Conservation (phyloP, 352 stramenopile species). For the Globisporangium paroecandrum region DNA sequence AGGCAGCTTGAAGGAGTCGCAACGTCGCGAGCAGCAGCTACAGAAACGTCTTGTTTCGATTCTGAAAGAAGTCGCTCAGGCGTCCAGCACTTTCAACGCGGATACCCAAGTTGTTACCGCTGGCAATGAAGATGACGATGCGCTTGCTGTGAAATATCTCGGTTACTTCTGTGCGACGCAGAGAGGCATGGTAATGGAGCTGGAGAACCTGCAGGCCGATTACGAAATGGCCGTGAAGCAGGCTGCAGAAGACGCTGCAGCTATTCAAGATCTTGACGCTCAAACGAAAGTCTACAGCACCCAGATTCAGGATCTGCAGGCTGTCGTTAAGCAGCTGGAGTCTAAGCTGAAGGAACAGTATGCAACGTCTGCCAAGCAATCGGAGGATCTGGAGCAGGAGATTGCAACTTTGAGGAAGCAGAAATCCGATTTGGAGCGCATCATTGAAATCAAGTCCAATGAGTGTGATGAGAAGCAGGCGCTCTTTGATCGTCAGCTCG, state of each 20-base stretch:
- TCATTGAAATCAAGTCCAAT: slow-evolving; percentile 31
- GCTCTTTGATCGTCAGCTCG: slow-evolving; percentile 32
- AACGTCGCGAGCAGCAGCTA: slow-evolving; percentile 42
- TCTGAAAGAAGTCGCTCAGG: slow-evolving; percentile 39
- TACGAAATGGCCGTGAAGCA: slow-evolving; percentile 42
- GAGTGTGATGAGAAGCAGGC: slow-evolving; percentile 42
- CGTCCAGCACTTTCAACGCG: slow-evolving; percentile 21
- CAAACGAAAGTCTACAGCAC: slow-evolving; percentile 38
- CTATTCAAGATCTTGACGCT: slow-evolving; percentile 32
- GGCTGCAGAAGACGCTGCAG: slow-evolving; percentile 28
- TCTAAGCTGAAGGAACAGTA: slow-evolving; percentile 51
- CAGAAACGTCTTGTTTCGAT: slow-evolving; percentile 42
- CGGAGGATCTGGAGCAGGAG: slow-evolving; percentile 46
- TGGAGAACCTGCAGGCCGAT: slow-evolving; percentile 45
- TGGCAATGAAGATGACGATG: slow-evolving; percentile 21
- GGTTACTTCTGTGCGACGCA: slow-evolving; percentile 36
- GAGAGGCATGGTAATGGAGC: slow-evolving; percentile 27
- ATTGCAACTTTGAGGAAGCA: slow-evolving; percentile 38
- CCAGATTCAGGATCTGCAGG: slow-evolving; percentile 48
- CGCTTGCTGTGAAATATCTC: slow-evolving; percentile 30
- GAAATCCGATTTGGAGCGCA: slow-evolving; percentile 34
- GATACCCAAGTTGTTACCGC: slow-evolving; percentile 17
- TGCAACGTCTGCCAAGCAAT: slow-evolving; percentile 33
- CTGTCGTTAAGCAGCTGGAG: slow-evolving; percentile 33
- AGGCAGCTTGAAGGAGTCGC: slow-evolving; percentile 31